These are phyloP conservation scores for Dictyostelium purpureum DNA, from an alignment of 78 protist genomes.

Conservation along the genomic window DNA sequence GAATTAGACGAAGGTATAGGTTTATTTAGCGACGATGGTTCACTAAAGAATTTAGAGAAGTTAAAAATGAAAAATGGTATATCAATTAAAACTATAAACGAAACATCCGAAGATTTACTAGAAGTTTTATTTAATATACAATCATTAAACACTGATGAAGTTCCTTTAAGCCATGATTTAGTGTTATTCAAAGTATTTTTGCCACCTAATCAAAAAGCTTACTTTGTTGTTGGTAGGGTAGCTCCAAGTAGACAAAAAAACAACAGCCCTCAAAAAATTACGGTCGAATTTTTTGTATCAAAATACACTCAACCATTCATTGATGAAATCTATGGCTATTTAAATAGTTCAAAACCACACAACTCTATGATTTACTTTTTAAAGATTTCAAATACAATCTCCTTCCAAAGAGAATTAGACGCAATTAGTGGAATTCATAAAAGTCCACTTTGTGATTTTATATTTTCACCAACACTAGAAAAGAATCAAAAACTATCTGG, in stretches of 20 bases:
- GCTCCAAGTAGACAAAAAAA: background rate
- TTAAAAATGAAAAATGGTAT: background rate
- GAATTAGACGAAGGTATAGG: background rate
- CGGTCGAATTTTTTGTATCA: background rate
- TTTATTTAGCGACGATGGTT: background rate
- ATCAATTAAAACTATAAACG: background rate
- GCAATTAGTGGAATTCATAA: background rate
- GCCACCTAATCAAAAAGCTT: no score
- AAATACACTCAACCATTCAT: background rate
- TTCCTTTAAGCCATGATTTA: background rate
- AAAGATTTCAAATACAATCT: background rate
- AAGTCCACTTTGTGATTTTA: background rate
- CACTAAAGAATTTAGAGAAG: background rate
- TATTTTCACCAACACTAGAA: background rate
- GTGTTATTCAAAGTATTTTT: background rate
- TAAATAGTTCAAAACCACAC: no score
- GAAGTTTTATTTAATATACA: background rate
- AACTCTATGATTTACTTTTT: background rate
- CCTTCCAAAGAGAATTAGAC: constrained; percentile 32
- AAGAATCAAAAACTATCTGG: no score
- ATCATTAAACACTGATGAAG: background rate
- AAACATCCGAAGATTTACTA: background rate
- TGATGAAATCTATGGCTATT: background rate
- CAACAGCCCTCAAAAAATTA: no score
- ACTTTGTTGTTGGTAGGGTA: background rate